Evolutionary conservation across 306 rosid species (phyloP), one percentile per base, ranked within the genome.

Genomic region (Macrotyloma uniflorum): DNA sequence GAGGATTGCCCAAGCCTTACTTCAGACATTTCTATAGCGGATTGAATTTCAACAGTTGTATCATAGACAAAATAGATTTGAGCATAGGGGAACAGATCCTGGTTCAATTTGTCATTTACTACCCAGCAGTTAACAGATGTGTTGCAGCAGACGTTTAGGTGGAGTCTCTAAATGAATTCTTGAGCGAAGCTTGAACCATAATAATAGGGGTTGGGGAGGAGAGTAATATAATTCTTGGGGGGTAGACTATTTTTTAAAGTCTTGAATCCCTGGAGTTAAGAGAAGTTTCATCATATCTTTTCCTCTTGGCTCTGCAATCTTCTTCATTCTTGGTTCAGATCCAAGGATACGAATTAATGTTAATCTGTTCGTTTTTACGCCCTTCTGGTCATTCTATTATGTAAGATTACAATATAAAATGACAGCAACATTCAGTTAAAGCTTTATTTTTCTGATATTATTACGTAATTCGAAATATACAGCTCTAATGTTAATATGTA

Each of bases 301-400:
- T 77, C 45, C 57, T 38, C 8, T 78, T 67, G 59, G 75, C 13
- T 76, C 18, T 77, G 57, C 67, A 28, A 54, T 54, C 59, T 77
- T 77, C 24, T 68, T 78, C 38, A 68, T 42, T 78, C 58, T 68
- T 30, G 11, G 69, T 68, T 78, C 70, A 30, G 38, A 42, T 26
- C 19, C 36, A 68, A 78, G 50, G 70, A 78, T 42, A 43, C 38
- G 40, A 78, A 47, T 57, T 43, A 20, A 22, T 5, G 26, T 67
- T 19, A 13, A 20, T 57, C 63, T 13, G 20, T 45, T 24, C 23
- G 2, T 53, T 67, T 66, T 11, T 55, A 59, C 40, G 5, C 26
- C 19, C 46, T 67, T 42, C 45, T 66, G 53, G 13, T 40, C 10
- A 40, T 10, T 66, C 49, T 13, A 32, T 67, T 35, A 24, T 18